These are phyloP conservation scores for Stereum hirsutum DNA, from an alignment of 1,284 basidiomycete genomes.

Conservation along the genomic window DNA sequence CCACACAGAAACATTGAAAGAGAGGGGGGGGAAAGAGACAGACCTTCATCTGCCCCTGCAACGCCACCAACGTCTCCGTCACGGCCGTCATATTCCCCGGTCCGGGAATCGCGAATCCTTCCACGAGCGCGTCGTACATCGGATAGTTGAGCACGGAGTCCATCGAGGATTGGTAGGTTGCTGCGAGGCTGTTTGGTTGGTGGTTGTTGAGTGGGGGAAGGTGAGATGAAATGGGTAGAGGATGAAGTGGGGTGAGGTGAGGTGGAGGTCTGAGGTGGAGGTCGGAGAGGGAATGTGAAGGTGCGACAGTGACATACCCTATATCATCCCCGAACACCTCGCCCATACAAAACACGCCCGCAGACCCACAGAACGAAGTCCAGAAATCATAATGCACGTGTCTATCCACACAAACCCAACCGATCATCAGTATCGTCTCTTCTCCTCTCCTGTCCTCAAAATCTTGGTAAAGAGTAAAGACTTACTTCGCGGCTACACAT, in stretches of 20 bases:
- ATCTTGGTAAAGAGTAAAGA: background rate
- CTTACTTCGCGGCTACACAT: conserved; percentile 11
- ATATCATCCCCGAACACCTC: conserved; percentile 63
- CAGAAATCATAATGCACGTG: conserved; percentile 61
- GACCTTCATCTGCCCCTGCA: conserved; percentile 41
- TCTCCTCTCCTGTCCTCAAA: too few species aligned
- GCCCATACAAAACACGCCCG: conserved; percentile 79
- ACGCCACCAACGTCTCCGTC: conserved; percentile 39
- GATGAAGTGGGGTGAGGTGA: background rate
- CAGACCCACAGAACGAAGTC: conserved; percentile 57
- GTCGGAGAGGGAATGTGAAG: background rate
- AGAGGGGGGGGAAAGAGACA: conserved; percentile 16
- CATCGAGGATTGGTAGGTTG: conserved; percentile 40
- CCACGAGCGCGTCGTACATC: conserved; percentile 54
- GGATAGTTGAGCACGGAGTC: conserved; percentile 69
- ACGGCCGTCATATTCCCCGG: conserved; percentile 54
- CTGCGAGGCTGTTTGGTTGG: conserved; percentile 15
- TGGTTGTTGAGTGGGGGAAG: conserved; percentile 16
- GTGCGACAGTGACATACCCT: conserved; percentile 27
- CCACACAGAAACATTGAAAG: background rate
- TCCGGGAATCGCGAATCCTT: conserved; percentile 57
- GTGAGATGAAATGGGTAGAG: conserved; percentile 7
- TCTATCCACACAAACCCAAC: conserved; percentile 24
- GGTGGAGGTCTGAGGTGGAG: background rate
- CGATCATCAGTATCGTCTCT: background rate